These are phyloP conservation scores for Eimeria brunetti DNA, from an alignment of 169 alveolate species.

Conservation along the genomic window DNA sequence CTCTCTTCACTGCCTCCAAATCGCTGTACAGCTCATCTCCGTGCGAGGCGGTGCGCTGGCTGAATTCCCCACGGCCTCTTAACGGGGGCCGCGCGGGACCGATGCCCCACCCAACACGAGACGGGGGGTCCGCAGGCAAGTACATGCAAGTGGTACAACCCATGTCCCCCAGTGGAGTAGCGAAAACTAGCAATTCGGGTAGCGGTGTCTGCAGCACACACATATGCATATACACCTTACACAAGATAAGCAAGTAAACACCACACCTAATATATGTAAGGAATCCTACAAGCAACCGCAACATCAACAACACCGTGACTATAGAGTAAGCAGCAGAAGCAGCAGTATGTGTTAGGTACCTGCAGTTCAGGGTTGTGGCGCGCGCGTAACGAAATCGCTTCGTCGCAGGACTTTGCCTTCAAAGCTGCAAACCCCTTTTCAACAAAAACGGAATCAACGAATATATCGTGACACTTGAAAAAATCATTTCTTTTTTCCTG, in stretches of 20 bases:
- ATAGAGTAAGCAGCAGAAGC: not conserved
- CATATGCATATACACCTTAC: not conserved
- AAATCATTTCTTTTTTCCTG: conserved; percentile 71
- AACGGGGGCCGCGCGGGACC: conserved; percentile 69
- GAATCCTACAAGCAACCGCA: not conserved
- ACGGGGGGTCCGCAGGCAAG: conserved; percentile 67
- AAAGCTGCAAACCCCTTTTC: conserved; percentile 51
- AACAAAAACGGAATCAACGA: conserved; percentile 45
- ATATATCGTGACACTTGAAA: conserved; percentile 71
- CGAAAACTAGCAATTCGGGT: conserved; percentile 39
- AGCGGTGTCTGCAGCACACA: conserved; percentile 67
- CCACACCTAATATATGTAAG: not conserved
- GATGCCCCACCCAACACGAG: conserved; percentile 78
- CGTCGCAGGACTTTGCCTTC: conserved; percentile 57
- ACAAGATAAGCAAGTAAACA: not conserved
- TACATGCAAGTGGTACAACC: conserved; percentile 70
- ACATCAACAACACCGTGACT: not conserved
- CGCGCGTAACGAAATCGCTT: conserved; percentile 51
- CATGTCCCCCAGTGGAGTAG: conserved; percentile 31
- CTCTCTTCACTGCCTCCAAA: not conserved
- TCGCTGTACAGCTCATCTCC: not conserved
- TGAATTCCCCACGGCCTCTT: conserved; percentile 24
- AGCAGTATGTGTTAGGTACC: not conserved
- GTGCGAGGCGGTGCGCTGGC: conserved; percentile 26
- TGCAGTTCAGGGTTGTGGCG: conserved; percentile 51